Percentiles rank a stretch among this genome's conserved stretches.
Evolutionary conservation across 2,329 filamentous ascomycete genomes (phyloP).

Genomic region (Aspergillus ibericus): DNA sequence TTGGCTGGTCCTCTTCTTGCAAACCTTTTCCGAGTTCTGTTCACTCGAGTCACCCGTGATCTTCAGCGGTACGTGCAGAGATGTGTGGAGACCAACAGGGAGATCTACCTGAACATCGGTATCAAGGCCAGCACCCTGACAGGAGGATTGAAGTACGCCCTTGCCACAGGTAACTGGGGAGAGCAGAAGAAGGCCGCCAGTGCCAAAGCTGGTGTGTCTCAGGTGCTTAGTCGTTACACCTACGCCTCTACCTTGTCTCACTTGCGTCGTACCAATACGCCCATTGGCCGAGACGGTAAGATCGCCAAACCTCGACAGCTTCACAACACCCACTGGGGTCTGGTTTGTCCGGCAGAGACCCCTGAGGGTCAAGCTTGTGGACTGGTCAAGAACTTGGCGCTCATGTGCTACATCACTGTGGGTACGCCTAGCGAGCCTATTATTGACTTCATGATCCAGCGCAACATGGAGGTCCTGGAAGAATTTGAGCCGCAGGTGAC

Average conservation of each 20-base stretch:
- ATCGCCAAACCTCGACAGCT: conserved; percentile 96
- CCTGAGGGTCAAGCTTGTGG: conserved; percentile 98
- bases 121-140: conserved; percentile 90
- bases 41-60: conserved; percentile 87
- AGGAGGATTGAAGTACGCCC: conserved; percentile 91
- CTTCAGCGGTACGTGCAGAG: conserved; percentile 87
- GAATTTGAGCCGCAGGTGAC: conserved; percentile 86
- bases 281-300: conserved; percentile 95
- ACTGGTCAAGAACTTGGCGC: conserved; percentile 92
- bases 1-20: conserved; percentile 90
- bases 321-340: conserved; percentile 97
- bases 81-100: conserved; percentile 82
- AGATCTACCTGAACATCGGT: conserved; percentile 87
- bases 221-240: conserved; percentile 96
- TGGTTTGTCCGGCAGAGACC: conserved; percentile 95
- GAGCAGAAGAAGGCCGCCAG: conserved; percentile 98
- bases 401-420: conserved; percentile 98
- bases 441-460: conserved; percentile 90
- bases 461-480: conserved; percentile 94
- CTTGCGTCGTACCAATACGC: conserved; percentile 94
- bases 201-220: conserved; percentile 93
- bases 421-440: conserved; percentile 88
- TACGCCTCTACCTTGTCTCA: conserved; percentile 96
- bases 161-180: conserved; percentile 98
- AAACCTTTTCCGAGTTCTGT: conserved; percentile 91